A percentile compares a stretch with the other conserved stretches of the same genome.
Conservation (phyloP, 129 eudicot genomes). For the Gnaphalium uliginosum region DNA sequence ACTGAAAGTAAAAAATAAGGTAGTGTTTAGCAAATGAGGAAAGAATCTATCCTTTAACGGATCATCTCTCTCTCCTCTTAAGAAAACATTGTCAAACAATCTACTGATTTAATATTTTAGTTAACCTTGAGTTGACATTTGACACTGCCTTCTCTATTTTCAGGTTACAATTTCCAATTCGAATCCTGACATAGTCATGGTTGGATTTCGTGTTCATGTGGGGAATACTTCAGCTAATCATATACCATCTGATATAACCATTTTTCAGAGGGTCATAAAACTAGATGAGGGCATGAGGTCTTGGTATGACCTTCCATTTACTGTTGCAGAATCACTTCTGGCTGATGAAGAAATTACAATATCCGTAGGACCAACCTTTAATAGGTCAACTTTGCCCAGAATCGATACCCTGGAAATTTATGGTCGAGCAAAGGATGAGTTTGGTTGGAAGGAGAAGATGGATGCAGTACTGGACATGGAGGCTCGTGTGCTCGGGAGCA, state of each 20-base stretch:
- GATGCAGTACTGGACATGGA: slow-evolving; percentile 95
- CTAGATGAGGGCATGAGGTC: slow-evolving; percentile 96
- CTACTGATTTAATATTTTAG: neutral
- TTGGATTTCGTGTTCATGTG: slow-evolving; percentile 89
- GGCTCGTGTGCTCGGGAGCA: slow-evolving; percentile 81
- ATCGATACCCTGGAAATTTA: slow-evolving; percentile 89
- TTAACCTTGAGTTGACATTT: slow-evolving; percentile 8
- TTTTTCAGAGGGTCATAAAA: slow-evolving; percentile 90
- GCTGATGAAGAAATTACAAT: slow-evolving; percentile 92
- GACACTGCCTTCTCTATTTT: slow-evolving; percentile 14
- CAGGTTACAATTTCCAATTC: slow-evolving; percentile 86
- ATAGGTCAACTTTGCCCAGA: slow-evolving; percentile 76
- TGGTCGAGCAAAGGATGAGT: slow-evolving; percentile 97
- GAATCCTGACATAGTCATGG: slow-evolving; percentile 97
- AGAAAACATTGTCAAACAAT: neutral
- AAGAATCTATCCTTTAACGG: neutral
- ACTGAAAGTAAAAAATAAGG: neutral
- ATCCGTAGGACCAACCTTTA: slow-evolving; percentile 73
- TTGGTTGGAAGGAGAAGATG: slow-evolving; percentile 99
- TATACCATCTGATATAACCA: slow-evolving; percentile 89
- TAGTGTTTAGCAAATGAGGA: neutral
- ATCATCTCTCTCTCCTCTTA: neutral
- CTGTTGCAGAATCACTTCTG: slow-evolving; percentile 96
- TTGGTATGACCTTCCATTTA: slow-evolving; percentile 98
- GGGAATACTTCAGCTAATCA: slow-evolving; percentile 93